Percentiles rank a stretch among this genome's conserved stretches.
phyloP scores from a whole-genome alignment of 108 stramenopile species.

The Mediolabrus comicus region DNA sequence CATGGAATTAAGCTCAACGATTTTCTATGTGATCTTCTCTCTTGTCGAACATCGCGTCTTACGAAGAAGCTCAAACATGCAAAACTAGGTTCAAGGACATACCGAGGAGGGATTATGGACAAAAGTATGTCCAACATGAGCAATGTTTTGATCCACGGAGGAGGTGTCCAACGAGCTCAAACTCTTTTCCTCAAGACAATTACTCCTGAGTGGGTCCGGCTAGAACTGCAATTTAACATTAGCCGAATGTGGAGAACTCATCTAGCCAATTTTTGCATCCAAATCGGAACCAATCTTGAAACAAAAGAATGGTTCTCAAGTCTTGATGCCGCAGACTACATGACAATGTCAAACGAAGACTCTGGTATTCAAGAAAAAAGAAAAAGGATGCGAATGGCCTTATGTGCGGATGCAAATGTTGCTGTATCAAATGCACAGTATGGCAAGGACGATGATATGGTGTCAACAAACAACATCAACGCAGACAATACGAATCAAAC shows the following conservation, averaged over 20 bases:
- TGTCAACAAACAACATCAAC: not conserved
- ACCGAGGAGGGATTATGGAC: slow-evolving; percentile 3
- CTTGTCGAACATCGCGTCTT: slow-evolving; percentile 71
- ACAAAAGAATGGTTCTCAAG: slow-evolving; percentile 66
- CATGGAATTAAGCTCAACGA: slow-evolving; percentile 82
- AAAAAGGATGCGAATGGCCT: slow-evolving; percentile 59
- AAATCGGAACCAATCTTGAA: slow-evolving; percentile 62
- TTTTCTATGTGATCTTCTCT: slow-evolving; percentile 70
- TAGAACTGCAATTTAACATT: slow-evolving; percentile 67
- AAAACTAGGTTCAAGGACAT: slow-evolving; percentile 66
- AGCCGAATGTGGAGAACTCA: slow-evolving; percentile 74
- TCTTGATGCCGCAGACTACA: slow-evolving; percentile 59
- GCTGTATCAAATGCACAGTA: not conserved
- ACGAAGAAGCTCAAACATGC: slow-evolving; percentile 89
- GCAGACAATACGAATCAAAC: not conserved
- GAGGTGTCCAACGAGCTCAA: slow-evolving; percentile 52
- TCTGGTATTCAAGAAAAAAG: slow-evolving; percentile 53
- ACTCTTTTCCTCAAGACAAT: slow-evolving; percentile 68
- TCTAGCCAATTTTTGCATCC: slow-evolving; percentile 72
- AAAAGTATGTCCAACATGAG: not conserved
- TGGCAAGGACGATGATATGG: not conserved
- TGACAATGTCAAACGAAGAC: slow-evolving; percentile 51
- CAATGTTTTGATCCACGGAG: slow-evolving; percentile 7
- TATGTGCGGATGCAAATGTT: slow-evolving; percentile 23
- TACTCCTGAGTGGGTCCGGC: slow-evolving; percentile 52